Percentiles rank a stretch among this genome's conserved stretches.
phyloP scores from a whole-genome alignment of 169 alveolate genomes.

The Cryptosporidium ubiquitum region DNA sequence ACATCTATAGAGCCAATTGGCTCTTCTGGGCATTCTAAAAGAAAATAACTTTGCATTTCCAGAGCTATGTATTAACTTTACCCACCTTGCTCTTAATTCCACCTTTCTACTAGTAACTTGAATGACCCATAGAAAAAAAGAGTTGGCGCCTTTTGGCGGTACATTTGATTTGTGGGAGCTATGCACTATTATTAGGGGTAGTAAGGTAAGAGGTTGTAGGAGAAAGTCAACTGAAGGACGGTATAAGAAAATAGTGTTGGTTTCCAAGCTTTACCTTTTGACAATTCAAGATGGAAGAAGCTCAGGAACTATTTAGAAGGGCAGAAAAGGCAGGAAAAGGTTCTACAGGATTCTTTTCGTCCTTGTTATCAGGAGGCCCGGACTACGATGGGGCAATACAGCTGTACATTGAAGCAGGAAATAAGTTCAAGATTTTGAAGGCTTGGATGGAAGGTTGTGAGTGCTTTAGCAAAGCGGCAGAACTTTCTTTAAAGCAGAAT shows the following conservation, averaged over 20 bases:
- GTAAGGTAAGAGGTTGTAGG: not conserved
- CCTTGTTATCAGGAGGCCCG: conserved; percentile 76
- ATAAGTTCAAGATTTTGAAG: conserved; percentile 77
- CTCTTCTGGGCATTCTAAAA: conserved; percentile 41
- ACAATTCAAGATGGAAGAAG: conserved; percentile 38
- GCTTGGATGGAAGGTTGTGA: conserved; percentile 75
- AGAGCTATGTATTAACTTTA: not conserved
- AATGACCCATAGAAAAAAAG: not conserved
- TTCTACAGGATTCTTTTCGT: conserved; percentile 75
- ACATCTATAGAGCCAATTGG: conserved; percentile 53
- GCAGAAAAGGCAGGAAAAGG: conserved; percentile 78
- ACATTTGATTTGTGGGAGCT: not conserved
- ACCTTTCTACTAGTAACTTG: not conserved
- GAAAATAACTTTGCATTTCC: conserved; percentile 50
- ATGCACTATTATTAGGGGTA: not conserved
- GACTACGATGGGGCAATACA: conserved; percentile 80
- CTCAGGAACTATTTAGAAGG: conserved; percentile 68
- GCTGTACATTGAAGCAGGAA: conserved; percentile 80
- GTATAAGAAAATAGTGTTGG: not conserved
- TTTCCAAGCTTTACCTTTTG: not conserved
- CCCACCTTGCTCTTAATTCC: not conserved
- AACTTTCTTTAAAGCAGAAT: conserved; percentile 54
- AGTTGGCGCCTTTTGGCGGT: conserved; percentile 16
- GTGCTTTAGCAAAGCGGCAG: conserved; percentile 57
- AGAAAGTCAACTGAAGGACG: not conserved